Conservation (phyloP, 2,329 filamentous ascomycete genomes). For the Bipolaris gigantea region DNA sequence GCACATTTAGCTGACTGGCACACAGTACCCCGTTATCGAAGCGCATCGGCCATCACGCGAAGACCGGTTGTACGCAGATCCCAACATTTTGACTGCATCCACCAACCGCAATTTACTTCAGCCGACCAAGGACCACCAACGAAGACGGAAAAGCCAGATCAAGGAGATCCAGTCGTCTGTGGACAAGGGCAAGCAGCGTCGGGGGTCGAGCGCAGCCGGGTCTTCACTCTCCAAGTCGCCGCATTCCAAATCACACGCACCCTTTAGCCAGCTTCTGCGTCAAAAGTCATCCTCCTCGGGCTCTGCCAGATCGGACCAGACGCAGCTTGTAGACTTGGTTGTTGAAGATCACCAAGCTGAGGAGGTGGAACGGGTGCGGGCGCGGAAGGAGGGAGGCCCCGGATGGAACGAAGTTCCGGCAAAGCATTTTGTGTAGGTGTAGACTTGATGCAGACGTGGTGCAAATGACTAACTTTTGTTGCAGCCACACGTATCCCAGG, state of each 20-base stretch:
- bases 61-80: conserved; percentile 60
- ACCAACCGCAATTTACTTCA: conserved; percentile 59
- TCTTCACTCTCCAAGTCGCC: conserved; percentile 42
- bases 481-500: conserved; percentile 52
- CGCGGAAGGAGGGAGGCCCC: conserved; percentile 63
- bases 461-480: conserved; percentile 7
- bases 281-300: conserved; percentile 52
- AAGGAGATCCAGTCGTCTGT: conserved; percentile 47
- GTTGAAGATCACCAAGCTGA: conserved; percentile 67
- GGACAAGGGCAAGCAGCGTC: conserved; percentile 50
- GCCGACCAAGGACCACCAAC: conserved; percentile 54
- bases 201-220: conserved; percentile 40
- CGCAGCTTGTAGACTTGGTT: conserved; percentile 68
- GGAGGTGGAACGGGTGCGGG: conserved; percentile 62
- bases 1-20: conserved; percentile 29
- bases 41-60: conserved; percentile 74
- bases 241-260: conserved; percentile 37
- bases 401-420: conserved; percentile 61
- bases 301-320: conserved; percentile 58
- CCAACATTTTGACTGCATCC: conserved; percentile 57
- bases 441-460: neutral
- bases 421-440: conserved; percentile 58
- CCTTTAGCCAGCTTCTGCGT: conserved; percentile 46
- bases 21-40: conserved; percentile 89
- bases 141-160: conserved; percentile 53